Conservation (phyloP, 192 early-diverging fungal species). For the Umbelopsis ramanniana region DNA sequence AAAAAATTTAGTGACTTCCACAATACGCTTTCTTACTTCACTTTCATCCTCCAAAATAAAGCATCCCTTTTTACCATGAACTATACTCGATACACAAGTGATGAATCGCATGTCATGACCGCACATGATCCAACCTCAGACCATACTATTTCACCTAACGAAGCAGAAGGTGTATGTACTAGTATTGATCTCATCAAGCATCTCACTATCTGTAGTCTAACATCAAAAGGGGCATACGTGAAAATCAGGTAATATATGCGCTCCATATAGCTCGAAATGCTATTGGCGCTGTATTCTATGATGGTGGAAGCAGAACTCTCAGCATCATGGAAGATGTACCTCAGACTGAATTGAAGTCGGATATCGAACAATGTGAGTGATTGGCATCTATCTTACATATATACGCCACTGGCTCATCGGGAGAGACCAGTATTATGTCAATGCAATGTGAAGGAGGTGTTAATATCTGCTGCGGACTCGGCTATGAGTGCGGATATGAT, state of each 20-base stretch:
- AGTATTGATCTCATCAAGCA: too few species aligned
- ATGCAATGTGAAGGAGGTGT: neutral
- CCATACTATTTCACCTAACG: too few species aligned
- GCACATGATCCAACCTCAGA: too few species aligned
- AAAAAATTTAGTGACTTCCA: too few species aligned
- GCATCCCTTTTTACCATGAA: too few species aligned
- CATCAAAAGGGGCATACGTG: neutral
- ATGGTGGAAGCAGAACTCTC: neutral
- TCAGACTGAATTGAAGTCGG: neutral
- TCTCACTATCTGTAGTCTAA: neutral
- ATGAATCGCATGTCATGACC: too few species aligned
- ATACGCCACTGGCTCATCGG: neutral
- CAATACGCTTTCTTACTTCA: too few species aligned
- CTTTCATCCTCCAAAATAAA: too few species aligned
- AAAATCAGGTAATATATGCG: neutral
- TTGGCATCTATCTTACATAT: neutral
- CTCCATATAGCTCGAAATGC: neutral
- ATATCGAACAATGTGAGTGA: neutral
- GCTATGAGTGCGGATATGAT: neutral
- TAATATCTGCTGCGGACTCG: neutral
- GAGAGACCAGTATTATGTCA: neutral
- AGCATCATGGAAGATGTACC: conserved; percentile 6
- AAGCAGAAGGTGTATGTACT: too few species aligned
- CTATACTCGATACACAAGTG: too few species aligned
- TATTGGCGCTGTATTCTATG: neutral